A percentile compares a stretch with the other conserved stretches of the same genome.
Evolutionary conservation across 148 eudicot genomes (phyloP).

Genomic region (Diospyros kaki): DNA sequence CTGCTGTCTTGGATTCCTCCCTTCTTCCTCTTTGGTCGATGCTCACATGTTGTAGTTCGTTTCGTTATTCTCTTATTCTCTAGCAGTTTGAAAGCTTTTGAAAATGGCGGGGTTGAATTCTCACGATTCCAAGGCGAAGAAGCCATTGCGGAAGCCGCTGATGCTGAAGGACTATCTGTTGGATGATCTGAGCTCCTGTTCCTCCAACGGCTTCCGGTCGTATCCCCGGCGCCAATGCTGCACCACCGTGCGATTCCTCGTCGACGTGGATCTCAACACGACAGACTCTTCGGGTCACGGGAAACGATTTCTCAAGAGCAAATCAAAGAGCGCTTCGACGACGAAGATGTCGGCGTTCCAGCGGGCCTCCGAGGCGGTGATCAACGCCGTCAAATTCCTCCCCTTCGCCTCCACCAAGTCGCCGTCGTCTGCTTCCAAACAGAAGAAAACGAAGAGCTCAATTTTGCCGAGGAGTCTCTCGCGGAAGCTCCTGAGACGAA

Average conservation of each 20-base stretch:
- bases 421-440: constrained; percentile 10
- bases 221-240: constrained; percentile 71
- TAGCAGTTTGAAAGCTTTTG: background rate
- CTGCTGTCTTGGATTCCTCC: background rate
- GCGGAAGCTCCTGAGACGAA: constrained; percentile 33
- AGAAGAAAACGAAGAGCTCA: constrained; percentile 1
- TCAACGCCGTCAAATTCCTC: constrained; percentile 49
- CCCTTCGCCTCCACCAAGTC: constrained; percentile 31
- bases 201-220: constrained; percentile 76
- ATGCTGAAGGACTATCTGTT: constrained; percentile 54
- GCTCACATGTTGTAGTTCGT: too few species aligned
- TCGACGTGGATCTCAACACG: constrained; percentile 25
- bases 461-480: constrained; percentile 46
- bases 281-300: constrained; percentile 2
- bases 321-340: constrained; percentile 3
- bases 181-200: constrained; percentile 79
- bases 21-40: background rate
- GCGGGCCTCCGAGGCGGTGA: constrained; percentile 43
- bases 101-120: constrained; percentile 9
- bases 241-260: constrained; percentile 36
- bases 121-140: constrained; percentile 19
- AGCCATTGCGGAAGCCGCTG: constrained; percentile 35
- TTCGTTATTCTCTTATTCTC: background rate
- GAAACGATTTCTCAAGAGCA: constrained; percentile 8
- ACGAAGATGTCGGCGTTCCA: constrained; percentile 32